Evolutionary conservation across 2,329 filamentous ascomycete genomes (phyloP), one percentile per base, ranked within the genome.

Genomic region (Botrytis pseudocinerea): DNA sequence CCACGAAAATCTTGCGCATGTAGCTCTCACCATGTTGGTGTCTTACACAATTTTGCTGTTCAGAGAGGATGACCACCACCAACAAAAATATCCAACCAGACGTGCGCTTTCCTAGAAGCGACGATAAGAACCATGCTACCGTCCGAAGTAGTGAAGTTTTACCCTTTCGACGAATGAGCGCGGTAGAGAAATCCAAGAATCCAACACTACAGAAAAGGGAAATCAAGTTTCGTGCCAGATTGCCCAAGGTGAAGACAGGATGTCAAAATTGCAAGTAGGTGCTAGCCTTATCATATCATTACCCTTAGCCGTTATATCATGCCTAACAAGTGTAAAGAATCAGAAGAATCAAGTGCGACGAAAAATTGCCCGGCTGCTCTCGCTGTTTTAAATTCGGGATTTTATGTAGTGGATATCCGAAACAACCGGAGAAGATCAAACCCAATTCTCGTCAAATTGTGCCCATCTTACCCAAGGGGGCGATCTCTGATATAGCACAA

Each of bases 251-350:
- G 0, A 75, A 59, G 40, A 72, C 74, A n/a, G 72, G 72, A 46
- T 75, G 74, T 73, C 63, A 46, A 25, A 75, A 73, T 28, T 75
- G 74, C 72, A 73, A 71, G 74, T 73, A 42, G 51, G 73, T 73
- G 51, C 44, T 73, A n/a, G 59, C 63, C 61, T 60, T 1, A 20
- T 25, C 4, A 20, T 6, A 20, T 35, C 4, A 12, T 68, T 10
- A 16, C 10, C 9, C 22, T 28, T 22, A 18, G 2, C 10, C 38
- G 25, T 60, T 18, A 2, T 7, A 69, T 61, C 14, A 18, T 71
- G 32, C 10, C 48, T 66, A 59, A 69, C 5, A 20, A 18, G n/a
- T 35, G 28, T 14, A 7, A 74, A 90, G 88, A 80, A 83, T 85
- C 75, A 83, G 89, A 76, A 71, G 74, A 42, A 65, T 78, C 10